Conservation (phyloP, 139 green algal species). For the Chlamydomonas sp. region DNA sequence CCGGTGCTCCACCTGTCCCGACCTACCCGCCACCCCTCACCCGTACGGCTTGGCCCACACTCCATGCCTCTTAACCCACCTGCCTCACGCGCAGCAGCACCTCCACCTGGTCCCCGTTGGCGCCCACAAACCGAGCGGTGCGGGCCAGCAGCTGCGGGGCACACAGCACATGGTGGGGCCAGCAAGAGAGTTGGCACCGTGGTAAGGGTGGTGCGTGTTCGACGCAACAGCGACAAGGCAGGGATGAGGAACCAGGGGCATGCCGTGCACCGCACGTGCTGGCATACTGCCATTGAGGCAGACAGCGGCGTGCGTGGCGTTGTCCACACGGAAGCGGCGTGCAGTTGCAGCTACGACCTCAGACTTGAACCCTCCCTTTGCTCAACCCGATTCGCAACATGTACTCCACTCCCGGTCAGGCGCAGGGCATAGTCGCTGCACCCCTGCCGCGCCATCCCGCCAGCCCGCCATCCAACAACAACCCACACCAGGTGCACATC, state of each 20-base stretch:
- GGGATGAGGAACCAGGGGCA: neutral
- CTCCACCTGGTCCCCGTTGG: slow-evolving; percentile 71
- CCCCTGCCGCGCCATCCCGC: too few species aligned
- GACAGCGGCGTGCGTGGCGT: neutral
- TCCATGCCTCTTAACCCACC: slow-evolving; percentile 43
- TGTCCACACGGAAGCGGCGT: neutral
- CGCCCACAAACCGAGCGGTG: slow-evolving; percentile 77
- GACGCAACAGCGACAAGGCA: neutral
- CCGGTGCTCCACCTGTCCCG: too few species aligned
- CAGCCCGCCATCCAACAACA: too few species aligned
- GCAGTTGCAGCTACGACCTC: neutral
- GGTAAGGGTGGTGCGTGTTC: neutral
- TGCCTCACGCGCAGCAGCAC: slow-evolving; percentile 79
- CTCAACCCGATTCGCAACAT: too few species aligned
- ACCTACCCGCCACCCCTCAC: too few species aligned
- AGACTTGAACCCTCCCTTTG: too few species aligned
- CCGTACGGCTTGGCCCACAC: too few species aligned
- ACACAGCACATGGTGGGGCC: neutral
- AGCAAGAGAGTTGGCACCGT: too few species aligned
- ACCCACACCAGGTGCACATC: too few species aligned
- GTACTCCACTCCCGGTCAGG: too few species aligned
- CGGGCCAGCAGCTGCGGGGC: slow-evolving; percentile 69
- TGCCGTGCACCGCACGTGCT: neutral
- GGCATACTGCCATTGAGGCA: neutral
- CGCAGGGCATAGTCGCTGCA: too few species aligned